Base-by-base conservation (phyloP, 2,329 filamentous ascomycete genomes). In the Penicillium sp. region DNA sequence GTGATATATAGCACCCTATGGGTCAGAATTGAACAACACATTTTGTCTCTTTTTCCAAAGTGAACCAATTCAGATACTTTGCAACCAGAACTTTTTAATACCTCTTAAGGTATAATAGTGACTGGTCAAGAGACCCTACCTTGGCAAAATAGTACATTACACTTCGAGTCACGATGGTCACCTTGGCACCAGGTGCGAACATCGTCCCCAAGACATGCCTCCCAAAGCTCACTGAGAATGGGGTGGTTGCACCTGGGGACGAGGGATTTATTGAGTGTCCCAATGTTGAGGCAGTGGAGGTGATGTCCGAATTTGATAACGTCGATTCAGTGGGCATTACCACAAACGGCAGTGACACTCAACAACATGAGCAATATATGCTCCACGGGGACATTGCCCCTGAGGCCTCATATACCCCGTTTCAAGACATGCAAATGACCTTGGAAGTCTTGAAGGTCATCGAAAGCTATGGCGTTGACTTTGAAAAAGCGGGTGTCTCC, bases 401-500 rank as follows among this genome's bases (percentile, higher is more conserved):
- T 45, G 16, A 30, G 30, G 16, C 16, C 36, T 39, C 29, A n/a
- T 41, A 49, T 29, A 11, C 30, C 10, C 2, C 34, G 14, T 55
- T 52, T 6, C 40, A 29, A 27, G 34, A 59, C 32, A 44, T 43
- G 26, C 44, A 44, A 45, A 60, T 60, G 51, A 48, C 62, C 1
- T 46, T 62, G 23, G 51, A 61, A 0, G 59, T 67, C 19, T 40
- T 67, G 18, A 64, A 60, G 32, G 41, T 67, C 1, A 63, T 67
- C 29, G 63, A 67, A 48, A 62, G 55, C 35, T 67, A 67, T 32
- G 64, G 65, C n/a, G 61, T 66, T 29, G 63, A 67, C 14, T 66
- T 61, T 49, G 63, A 67, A 46, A 61, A 62, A 43, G 52, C 42
- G 36, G 59, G 61, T 16, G 56, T 51, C 14, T 61, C 59, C n/a